phyloP scores from a whole-genome alignment of 371 early-diverging fungal species.

The Spraguea lophii region DNA sequence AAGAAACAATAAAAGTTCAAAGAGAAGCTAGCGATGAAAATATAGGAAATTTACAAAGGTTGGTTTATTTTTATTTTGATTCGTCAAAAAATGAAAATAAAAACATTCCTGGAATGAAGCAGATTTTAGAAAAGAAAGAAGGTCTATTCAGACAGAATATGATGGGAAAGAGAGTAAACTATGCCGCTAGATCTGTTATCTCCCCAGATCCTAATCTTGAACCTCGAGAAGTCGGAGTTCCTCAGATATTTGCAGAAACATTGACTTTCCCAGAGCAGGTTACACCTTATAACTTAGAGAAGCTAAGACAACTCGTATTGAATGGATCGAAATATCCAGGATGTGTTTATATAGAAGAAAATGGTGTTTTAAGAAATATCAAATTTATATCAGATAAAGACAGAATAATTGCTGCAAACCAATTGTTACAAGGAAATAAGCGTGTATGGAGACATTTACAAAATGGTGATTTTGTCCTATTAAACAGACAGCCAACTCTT shows the following conservation, averaged over 20 bases:
- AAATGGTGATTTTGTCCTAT: constrained; percentile 80
- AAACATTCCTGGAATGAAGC: constrained; percentile 66
- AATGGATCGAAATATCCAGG: constrained; percentile 98
- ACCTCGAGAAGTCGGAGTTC: constrained; percentile 88
- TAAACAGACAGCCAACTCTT: constrained; percentile 97
- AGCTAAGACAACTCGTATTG: constrained; percentile 71
- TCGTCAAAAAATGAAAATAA: constrained; percentile 53
- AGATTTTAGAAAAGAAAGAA: constrained; percentile 95
- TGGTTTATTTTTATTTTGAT: constrained; percentile 74
- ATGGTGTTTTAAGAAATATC: constrained; percentile 63
- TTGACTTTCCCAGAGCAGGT: constrained; percentile 94
- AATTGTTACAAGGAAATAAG: constrained; percentile 61
- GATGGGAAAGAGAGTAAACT: constrained; percentile 99
- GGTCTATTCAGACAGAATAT: constrained; percentile 96
- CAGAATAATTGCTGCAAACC: constrained; percentile 76
- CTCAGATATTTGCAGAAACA: constrained; percentile 79
- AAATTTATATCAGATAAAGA: constrained; percentile 58
- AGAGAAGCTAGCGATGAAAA: too few relatives aligned
- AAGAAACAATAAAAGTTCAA: not conserved
- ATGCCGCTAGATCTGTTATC: constrained; percentile 93
- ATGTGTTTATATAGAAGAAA: constrained; percentile 54
- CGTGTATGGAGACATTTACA: constrained; percentile 81
- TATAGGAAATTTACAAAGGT: constrained; percentile 61
- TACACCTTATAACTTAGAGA: constrained; percentile 71
- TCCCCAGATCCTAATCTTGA: constrained; percentile 94